Base-by-base conservation (phyloP, 2,329 filamentous ascomycete species). In the Fusarium nodosum region DNA sequence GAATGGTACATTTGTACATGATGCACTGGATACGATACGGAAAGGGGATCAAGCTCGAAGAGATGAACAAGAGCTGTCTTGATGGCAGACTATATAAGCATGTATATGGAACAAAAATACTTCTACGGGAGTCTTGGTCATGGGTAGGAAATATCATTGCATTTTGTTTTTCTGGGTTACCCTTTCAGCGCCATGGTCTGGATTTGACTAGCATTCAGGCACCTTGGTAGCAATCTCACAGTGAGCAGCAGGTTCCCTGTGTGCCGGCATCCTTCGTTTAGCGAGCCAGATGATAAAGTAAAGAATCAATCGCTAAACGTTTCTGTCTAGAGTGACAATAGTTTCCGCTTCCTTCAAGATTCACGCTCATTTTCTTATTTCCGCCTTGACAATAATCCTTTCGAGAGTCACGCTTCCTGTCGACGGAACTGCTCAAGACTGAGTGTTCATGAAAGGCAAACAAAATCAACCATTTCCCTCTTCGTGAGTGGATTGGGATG, bases 91-190 rank as follows among this genome's bases (percentile, higher is more conserved):
- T 71, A 72, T 71, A 61, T 56, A 66, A 59, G 63, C 72, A 71
- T 73, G 68, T 74, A 74, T 45, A 69, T 71, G 66, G 63, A 71
- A 66, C 56, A 48, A 69, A 68, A 73, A 66, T 41, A 59, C 64
- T 65, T 69, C 60, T 69, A 68, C 28, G 53, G 72, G 66, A 74
- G 71, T 74, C 69, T 60, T 61, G 71, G 70, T 72, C 56, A 73
- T 65, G 70, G 70, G 70, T 72, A 73, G 68, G 68, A 71, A 74
- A 74, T 74, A 74, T 74, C 68, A 73, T 69, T 69, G 60, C 59
- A 66, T 61, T 62, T 64, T 64, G 46, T 67, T 68, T 66, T 71
- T 68, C 44, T 52, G 56, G 26, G 38, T 63, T 41, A 42, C 30
- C 39, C 7, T 33, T 39, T 33, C 28, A 39, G 22, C 15, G 15